These are phyloP conservation scores for Closterium sp. DNA, from an alignment of 139 green algal genomes.

Conservation along the genomic window DNA sequence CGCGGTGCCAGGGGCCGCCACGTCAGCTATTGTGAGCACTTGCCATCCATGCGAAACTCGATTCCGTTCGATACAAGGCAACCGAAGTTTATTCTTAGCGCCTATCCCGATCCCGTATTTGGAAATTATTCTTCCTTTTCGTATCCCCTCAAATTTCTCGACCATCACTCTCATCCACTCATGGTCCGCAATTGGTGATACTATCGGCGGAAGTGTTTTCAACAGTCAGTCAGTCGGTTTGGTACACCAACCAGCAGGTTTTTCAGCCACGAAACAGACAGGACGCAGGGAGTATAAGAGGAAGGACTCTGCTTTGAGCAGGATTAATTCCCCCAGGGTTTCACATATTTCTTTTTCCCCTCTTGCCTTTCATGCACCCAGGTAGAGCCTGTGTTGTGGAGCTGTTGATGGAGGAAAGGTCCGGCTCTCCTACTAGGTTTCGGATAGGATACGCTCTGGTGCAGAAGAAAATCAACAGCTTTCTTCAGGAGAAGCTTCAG, in stretches of 20 bases:
- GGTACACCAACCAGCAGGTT: background rate
- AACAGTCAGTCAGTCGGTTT: too few relatives aligned
- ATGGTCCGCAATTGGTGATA: background rate
- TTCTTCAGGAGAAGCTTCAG: slow-evolving; percentile 14
- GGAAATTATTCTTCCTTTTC: background rate
- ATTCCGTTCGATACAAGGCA: background rate
- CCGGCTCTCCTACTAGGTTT: slow-evolving; percentile 1
- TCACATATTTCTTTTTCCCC: background rate
- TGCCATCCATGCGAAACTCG: background rate
- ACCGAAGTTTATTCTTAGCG: background rate
- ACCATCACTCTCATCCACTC: background rate
- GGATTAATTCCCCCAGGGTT: background rate
- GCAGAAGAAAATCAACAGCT: slow-evolving; percentile 24
- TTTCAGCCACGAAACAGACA: background rate
- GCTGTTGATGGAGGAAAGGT: background rate
- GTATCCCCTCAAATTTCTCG: background rate
- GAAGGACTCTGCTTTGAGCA: background rate
- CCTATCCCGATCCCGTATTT: background rate
- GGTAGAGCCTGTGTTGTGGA: background rate
- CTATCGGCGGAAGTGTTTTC: background rate
- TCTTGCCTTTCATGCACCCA: background rate
- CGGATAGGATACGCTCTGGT: slow-evolving; percentile 35
- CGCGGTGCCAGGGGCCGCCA: background rate
- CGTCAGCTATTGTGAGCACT: background rate
- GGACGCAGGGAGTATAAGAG: background rate